A percentile compares a stretch with the other conserved stretches of the same genome.
These are phyloP conservation scores for Populus simonii DNA, from an alignment of 345 rosid genomes.

Conservation along the genomic window DNA sequence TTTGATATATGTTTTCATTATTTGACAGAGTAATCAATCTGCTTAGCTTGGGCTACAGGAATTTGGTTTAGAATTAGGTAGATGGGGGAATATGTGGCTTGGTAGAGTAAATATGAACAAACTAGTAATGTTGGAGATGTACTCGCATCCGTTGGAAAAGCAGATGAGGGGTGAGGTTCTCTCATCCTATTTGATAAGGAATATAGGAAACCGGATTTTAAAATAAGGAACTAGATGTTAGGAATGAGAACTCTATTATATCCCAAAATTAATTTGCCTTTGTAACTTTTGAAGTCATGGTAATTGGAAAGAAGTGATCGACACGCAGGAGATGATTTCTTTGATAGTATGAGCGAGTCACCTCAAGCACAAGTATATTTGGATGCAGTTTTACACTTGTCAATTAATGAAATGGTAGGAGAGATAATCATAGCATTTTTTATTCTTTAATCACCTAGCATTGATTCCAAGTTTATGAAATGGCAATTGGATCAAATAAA, in stretches of 20 bases:
- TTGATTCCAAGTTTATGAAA: not conserved
- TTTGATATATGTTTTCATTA: not conserved
- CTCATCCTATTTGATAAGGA: not conserved
- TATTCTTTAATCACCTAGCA: not conserved
- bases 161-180: not conserved
- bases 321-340: not conserved
- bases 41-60: not conserved
- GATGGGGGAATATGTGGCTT: not conserved
- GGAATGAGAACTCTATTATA: not conserved
- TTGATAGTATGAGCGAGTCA: not conserved
- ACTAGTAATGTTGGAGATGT: not conserved
- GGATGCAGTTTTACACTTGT: not conserved
- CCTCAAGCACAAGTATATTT: not conserved
- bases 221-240: not conserved
- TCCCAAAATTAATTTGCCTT: not conserved
- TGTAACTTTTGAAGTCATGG: not conserved
- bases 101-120: not conserved
- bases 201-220: not conserved
- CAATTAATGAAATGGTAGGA: not conserved
- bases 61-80: not conserved
- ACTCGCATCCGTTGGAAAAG: not conserved
- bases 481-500: not conserved
- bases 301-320: not conserved
- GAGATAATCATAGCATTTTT: not conserved
- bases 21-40: not conserved